phyloP scores from a whole-genome alignment of 441 rosid genomes.

The Oxalis stricta region DNA sequence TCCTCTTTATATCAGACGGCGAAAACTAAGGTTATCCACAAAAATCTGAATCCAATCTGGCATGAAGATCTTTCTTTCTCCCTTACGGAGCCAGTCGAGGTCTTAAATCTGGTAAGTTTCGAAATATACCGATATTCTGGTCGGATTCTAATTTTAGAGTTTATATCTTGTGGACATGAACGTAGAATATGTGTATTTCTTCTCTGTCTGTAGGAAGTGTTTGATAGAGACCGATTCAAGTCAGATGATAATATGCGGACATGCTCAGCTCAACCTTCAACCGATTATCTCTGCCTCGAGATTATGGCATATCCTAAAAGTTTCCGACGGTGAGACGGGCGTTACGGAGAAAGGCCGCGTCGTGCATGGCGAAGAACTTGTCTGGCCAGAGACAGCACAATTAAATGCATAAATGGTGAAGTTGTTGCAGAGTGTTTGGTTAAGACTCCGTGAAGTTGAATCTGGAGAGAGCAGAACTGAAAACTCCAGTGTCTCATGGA shows the following conservation, averaged over 20 bases:
- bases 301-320: conserved; percentile 52
- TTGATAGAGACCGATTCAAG: conserved; percentile 90
- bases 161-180: no score
- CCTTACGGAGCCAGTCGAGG: conserved; percentile 56
- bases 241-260: conserved; percentile 97
- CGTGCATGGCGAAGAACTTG: conserved; percentile 78
- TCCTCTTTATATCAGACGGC: conserved; percentile 41
- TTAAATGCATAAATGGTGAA: conserved; percentile 55
- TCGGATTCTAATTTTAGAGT: no score
- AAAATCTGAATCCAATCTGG: conserved; percentile 94
- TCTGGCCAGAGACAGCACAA: conserved; percentile 68
- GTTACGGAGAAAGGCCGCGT: conserved; percentile 64
- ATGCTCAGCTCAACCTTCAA: conserved; percentile 74
- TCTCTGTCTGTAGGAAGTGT: conserved; percentile 90
- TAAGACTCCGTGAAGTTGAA: conserved; percentile 70
- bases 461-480: conserved; percentile 90
- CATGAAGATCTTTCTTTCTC: conserved; percentile 74
- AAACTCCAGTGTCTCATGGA: conserved; percentile 61
- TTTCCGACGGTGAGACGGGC: conserved; percentile 64
- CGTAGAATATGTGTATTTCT: no score
- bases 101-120: conserved; percentile 41
- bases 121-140: no score
- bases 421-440: conserved; percentile 85
- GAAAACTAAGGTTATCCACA: conserved; percentile 86
- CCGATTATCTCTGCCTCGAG: conserved; percentile 73